Evolutionary conservation across 441 rosid species (phyloP), one percentile per base, ranked within the genome.

Genomic region (Adansonia gregorii): DNA sequence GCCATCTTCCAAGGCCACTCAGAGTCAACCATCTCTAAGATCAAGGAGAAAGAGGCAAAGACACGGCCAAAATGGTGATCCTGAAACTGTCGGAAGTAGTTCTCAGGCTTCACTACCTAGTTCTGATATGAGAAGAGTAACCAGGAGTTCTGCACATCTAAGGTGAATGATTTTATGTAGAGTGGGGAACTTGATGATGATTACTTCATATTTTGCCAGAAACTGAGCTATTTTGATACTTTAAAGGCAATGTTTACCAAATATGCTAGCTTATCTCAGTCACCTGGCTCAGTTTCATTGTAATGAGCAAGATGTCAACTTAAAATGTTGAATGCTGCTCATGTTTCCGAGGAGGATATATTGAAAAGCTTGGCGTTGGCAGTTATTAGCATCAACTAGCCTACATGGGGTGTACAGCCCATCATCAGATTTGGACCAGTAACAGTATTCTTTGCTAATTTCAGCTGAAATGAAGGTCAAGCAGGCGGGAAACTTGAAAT

Each of bases 21-120:
- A 82, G 59, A 81, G 79, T 67, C 92, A 87, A 76, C 78, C 81
- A 71, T 65, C 82, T 75, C 58, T 45, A 43, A 79, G 80, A 76
- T 58, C 88, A 69, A 86, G 76, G 80, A 90, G 82, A 79, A 86
- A 77, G 89, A 86, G 83, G 79, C 86, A 64, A 67, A 83, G 80
- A 81, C 58, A 77, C 41, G 70, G 73, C 8, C 45, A 48, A 81
- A 78, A 75, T 64, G 70, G 31, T 14, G 70, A 75, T 22, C 12
- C 80, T 7, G 87, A 77, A 52, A 17, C 74, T 10, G 55, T 15
- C n/a, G 85, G 83, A 67, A 24, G 77, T 35, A 12, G 56, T 79
- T 83, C 94, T 61, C 94, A 91, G 64, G 81, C 35, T 31, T 31
- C 35, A 3, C 35, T 35, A 56, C 56, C 78, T 59, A 79, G 19